Conservation (phyloP, 2,329 filamentous ascomycete genomes). For the Colletotrichum sp. region DNA sequence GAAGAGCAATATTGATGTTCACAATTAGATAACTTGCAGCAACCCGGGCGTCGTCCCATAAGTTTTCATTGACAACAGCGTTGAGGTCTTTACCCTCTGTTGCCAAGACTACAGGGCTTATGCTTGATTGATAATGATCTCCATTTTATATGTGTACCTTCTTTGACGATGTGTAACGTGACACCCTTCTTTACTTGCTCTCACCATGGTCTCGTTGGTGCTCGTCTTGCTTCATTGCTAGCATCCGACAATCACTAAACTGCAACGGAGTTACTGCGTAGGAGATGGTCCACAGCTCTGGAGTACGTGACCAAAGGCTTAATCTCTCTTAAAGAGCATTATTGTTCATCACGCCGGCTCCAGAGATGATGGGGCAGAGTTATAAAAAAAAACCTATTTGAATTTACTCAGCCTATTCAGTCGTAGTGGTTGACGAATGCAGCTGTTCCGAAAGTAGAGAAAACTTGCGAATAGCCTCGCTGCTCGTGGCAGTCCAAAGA, state of each 20-base stretch:
- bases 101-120: neutral
- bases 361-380: neutral
- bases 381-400: neutral
- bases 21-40: neutral
- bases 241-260: neutral
- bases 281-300: accelerated
- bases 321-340: accelerated
- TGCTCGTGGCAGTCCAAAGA: neutral
- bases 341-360: neutral
- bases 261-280: neutral
- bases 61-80: neutral
- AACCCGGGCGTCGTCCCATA: neutral
- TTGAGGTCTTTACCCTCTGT: accelerated
- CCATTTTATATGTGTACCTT: neutral
- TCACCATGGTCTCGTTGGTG: neutral
- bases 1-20: neutral
- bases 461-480: neutral
- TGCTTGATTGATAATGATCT: neutral
- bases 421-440: neutral
- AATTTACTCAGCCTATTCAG: neutral
- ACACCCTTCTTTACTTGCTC: accelerated
- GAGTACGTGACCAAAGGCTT: neutral
- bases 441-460: neutral
- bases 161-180: neutral
- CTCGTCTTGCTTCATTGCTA: neutral